phyloP scores from a whole-genome alignment of 306 rosid species.

The Gynostemma pentaphyllum region DNA sequence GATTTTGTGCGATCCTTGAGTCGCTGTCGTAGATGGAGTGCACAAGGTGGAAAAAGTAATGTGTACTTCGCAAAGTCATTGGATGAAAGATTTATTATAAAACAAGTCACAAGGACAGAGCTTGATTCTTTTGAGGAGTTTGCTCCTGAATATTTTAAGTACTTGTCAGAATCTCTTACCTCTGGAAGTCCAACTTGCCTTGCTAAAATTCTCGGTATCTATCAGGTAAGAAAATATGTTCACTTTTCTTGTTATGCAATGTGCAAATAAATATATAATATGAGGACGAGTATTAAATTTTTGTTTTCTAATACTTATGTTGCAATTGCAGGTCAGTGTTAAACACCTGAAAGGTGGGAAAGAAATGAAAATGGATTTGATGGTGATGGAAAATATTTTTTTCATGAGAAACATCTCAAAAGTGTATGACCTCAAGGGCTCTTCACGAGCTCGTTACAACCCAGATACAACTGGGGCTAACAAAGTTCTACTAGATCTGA shows the following conservation, averaged over 20 bases:
- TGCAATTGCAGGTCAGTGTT: constrained; percentile 52
- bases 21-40: constrained; percentile 87
- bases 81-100: constrained; percentile 85
- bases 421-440: constrained; percentile 96
- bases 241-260: not conserved
- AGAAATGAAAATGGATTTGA: constrained; percentile 83
- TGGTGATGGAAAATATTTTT: constrained; percentile 98
- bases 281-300: not conserved
- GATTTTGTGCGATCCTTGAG: constrained; percentile 84
- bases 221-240: constrained; percentile 46
- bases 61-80: constrained; percentile 91
- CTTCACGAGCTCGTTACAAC: constrained; percentile 89
- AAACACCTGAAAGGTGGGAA: constrained; percentile 84
- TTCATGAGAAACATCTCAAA: constrained; percentile 70
- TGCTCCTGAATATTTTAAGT: constrained; percentile 76
- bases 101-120: constrained; percentile 91
- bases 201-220: constrained; percentile 90
- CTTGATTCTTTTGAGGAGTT: constrained; percentile 85
- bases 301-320: constrained; percentile 1
- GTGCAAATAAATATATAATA: not conserved
- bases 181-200: constrained; percentile 93
- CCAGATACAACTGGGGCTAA: constrained; percentile 66
- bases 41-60: constrained; percentile 98
- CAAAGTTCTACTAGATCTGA: constrained; percentile 88
- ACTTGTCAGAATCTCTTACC: constrained; percentile 52